phyloP scores from a whole-genome alignment of 1,284 basidiomycete genomes.

The Puccinia triticina region DNA sequence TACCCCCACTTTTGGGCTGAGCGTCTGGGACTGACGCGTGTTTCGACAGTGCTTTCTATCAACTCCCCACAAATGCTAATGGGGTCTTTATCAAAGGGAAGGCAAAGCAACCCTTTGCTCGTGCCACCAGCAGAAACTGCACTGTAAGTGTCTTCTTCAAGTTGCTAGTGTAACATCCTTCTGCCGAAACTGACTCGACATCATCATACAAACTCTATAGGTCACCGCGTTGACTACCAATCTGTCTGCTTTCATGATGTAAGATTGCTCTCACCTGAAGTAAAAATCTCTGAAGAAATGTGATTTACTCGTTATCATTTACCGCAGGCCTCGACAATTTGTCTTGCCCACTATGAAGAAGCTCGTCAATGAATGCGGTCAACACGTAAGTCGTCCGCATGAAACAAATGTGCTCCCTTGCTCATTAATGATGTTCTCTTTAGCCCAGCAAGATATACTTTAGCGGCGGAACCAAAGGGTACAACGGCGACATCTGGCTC shows the following conservation, averaged over 20 bases:
- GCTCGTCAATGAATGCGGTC: neutral
- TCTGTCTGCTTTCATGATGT: slow-evolving; percentile 4
- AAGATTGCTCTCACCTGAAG: neutral
- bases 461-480: neutral
- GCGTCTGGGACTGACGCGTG: neutral
- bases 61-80: neutral
- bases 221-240: slow-evolving; percentile 1
- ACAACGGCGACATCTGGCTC: too few species aligned
- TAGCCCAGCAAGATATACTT: neutral
- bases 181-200: neutral
- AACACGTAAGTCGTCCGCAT: neutral
- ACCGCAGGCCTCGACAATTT: neutral
- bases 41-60: slow-evolving; percentile 1
- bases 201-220: neutral
- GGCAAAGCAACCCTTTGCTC: neutral
- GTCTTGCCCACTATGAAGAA: neutral
- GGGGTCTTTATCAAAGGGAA: neutral
- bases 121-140: slow-evolving; percentile 13
- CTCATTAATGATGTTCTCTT: neutral
- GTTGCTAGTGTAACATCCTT: neutral
- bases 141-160: neutral
- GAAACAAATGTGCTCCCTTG: neutral
- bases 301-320: neutral
- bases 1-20: neutral
- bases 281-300: neutral